Percentiles rank a stretch among this genome's conserved stretches.
Conservation (phyloP, 202 grass and related monocot species). For the Panicum virgatum region DNA sequence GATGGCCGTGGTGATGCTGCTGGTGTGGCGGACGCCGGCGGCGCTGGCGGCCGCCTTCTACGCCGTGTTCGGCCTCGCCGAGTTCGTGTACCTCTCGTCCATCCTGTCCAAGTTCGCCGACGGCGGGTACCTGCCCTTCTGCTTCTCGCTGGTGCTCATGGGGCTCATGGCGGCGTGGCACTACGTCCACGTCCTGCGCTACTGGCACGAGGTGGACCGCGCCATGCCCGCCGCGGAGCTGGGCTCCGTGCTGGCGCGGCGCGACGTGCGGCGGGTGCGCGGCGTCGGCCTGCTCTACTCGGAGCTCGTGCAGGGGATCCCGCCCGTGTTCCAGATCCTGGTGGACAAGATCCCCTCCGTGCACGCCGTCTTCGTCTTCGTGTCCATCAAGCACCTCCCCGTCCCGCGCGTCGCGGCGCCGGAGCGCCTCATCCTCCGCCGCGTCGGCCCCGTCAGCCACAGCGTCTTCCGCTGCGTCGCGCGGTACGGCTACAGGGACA, state of each 20-base stretch:
- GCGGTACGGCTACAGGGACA: conserved; percentile 69
- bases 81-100: conserved; percentile 54
- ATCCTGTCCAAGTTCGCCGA: conserved; percentile 58
- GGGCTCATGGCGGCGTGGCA: conserved; percentile 69
- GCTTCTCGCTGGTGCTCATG: conserved; percentile 57
- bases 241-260: conserved; percentile 12
- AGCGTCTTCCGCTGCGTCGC: conserved; percentile 64
- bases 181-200: conserved; percentile 52
- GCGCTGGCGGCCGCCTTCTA: conserved; percentile 19
- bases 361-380: conserved; percentile 56
- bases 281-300: conserved; percentile 61
- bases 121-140: conserved; percentile 60
- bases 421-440: conserved; percentile 75
- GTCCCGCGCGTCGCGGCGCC: conserved; percentile 37
- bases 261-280: conserved; percentile 39
- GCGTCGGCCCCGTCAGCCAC: conserved; percentile 4
- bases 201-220: conserved; percentile 54
- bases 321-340: conserved; percentile 59
- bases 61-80: conserved; percentile 22
- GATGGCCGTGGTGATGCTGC: conserved; percentile 55
- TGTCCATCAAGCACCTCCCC: conserved; percentile 66
- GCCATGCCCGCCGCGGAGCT: conserved; percentile 29
- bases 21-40: conserved; percentile 28
- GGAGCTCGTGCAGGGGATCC: conserved; percentile 70
- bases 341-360: conserved; percentile 67